Conservation (phyloP, 1,139 yeast species). For the Pichia sp. region DNA sequence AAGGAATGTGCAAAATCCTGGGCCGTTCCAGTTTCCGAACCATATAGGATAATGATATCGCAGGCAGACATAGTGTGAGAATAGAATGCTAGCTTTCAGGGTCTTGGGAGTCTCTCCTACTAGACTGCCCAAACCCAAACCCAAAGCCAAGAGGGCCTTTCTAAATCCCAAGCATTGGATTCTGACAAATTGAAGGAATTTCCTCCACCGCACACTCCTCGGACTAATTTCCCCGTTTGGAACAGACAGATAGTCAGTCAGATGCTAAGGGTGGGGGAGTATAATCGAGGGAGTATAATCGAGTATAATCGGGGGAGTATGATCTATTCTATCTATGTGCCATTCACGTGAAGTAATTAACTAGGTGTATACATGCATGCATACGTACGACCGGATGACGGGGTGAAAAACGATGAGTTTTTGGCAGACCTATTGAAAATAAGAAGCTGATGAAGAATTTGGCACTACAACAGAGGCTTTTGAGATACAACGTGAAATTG, state of each 20-base stretch:
- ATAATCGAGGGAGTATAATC: too few relatives aligned
- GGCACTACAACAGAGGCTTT: constrained; percentile 70
- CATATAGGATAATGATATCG: constrained; percentile 53
- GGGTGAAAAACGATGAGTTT: constrained; percentile 29
- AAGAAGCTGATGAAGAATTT: constrained; percentile 58
- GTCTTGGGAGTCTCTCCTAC: not conserved
- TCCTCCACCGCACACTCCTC: constrained; percentile 1
- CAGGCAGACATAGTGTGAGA: not conserved
- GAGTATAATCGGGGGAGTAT: too few relatives aligned
- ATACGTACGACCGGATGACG: not conserved
- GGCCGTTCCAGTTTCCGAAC: constrained; percentile 91
- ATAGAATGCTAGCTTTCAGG: not conserved
- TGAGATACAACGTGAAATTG: constrained; percentile 65
- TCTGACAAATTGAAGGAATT: not conserved
- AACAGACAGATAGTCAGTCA: not conserved
- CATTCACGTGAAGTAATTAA: not conserved
- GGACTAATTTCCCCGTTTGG: not conserved
- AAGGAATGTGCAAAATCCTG: constrained; percentile 77
- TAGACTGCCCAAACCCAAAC: not conserved
- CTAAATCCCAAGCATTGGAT: not conserved
- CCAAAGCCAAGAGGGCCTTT: not conserved
- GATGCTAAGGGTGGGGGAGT: not conserved
- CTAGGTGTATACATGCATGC: not conserved
- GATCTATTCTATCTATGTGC: too few relatives aligned
- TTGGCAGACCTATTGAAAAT: constrained; percentile 40